Base-by-base conservation (phyloP, 352 stramenopile genomes). In the Globisporangium spinosum region DNA sequence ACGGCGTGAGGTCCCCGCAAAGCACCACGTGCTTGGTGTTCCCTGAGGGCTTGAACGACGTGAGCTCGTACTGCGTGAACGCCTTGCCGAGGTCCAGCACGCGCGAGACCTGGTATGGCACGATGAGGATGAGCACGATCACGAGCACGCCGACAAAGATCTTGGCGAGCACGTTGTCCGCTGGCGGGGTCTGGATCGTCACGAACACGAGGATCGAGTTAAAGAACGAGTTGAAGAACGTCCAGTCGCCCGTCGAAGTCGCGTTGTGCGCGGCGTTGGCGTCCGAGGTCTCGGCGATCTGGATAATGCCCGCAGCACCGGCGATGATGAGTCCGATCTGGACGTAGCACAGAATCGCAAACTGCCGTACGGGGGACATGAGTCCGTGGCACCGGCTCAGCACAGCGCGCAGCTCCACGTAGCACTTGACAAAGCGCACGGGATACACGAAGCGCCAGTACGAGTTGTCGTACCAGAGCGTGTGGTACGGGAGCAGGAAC, bases 151-250 rank as follows among this genome's bases (percentile, higher is more conserved):
- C 87, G 51, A 95, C 84, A 59, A 93, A 94, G 9, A 90, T 65
- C 68, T 94, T 93, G 20, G 87, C 84, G 22, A 95, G 76, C n/a
- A 76, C 73, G 62, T 93, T 95, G 59, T 95, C 85, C 5, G 87
- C 86, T 2, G 87, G 87, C 10, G 87, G 87, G 35, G 86, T 92
- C 64, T 93, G 81, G 65, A 95, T 95, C 13, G 87, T 93, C 54
- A 95, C 87, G 23, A 95, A 95, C 20, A 91, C 86, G 65, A 95
- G 85, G 8, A 95, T 80, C 23, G 87, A 95, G 62, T 95, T 95
- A 78, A 95, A 95, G 56, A 92, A 93, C 25, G 87, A 77, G 65
- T 94, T 94, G 75, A 95, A 95, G 61, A 93, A 95, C 1, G 87
- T 95, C 87, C 87, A 95, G 58, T 95, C 86, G 45, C 87, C 87